Conservation (phyloP, 2,329 filamentous ascomycete genomes). For the Aspergillus sp. region DNA sequence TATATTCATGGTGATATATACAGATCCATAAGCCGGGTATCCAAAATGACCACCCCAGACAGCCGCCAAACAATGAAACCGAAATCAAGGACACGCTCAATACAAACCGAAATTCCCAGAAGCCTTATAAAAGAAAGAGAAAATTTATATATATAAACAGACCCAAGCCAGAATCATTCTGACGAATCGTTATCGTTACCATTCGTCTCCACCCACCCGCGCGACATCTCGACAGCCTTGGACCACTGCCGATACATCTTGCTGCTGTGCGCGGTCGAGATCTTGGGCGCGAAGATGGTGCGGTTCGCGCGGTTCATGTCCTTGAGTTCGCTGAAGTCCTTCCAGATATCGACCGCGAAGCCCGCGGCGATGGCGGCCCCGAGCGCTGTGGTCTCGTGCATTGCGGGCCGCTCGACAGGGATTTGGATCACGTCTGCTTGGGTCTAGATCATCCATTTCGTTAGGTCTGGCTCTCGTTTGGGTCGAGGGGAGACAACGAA, state of each 20-base stretch:
- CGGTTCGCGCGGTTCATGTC: constrained; percentile 62
- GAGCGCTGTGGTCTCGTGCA: constrained; percentile 84
- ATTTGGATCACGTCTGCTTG: constrained; percentile 82
- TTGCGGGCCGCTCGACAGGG: constrained; percentile 70
- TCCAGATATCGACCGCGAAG: constrained; percentile 73
- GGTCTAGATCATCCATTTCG: too few relatives aligned
- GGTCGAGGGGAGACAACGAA: constrained; percentile 26
- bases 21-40: constrained; percentile 8
- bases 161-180: not conserved
- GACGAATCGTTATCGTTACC: not conserved
- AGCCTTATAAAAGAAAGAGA: constrained; percentile 2
- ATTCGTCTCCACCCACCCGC: constrained; percentile 50
- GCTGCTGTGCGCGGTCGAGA: constrained; percentile 48
- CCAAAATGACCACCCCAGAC: constrained; percentile 8
- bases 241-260: constrained; percentile 63
- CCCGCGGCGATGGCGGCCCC: constrained; percentile 83
- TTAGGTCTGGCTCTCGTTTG: too few relatives aligned
- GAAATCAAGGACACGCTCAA: not conserved
- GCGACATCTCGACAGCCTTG: constrained; percentile 69
- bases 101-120: constrained; percentile 3
- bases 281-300: constrained; percentile 60
- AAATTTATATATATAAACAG: constrained; percentile 8
- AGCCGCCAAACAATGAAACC: constrained; percentile 3
- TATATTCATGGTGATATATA: constrained; percentile 1
- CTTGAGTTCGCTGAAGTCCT: constrained; percentile 61